Base-by-base conservation (phyloP, 129 eudicot genomes). In the Escallonia rubra region DNA sequence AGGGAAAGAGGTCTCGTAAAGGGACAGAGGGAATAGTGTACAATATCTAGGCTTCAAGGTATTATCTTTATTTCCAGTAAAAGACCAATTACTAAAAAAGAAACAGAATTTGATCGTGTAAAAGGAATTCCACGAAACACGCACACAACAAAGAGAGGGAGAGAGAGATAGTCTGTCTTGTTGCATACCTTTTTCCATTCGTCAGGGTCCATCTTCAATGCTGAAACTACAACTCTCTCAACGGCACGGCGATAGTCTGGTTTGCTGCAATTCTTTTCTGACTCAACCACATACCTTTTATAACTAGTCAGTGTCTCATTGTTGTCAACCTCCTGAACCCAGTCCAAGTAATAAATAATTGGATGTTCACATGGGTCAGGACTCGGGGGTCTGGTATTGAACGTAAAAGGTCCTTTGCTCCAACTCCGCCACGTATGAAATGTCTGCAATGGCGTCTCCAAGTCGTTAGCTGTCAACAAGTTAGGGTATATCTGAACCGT, bases 381-480 rank as follows among this genome's bases (percentile, higher is more conserved):
- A 53, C 74, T 74, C 53, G 82, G 2, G 2, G 82, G 89, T 5
- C 97, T 88, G n/a, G 97, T 89, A 55, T 94, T 90, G 70, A 94
- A 94, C 41, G 86, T 86, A 68, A 94, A 94, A 2, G 99, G 99
- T 48, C 93, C 96, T 8, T 85, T 8, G 6, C 70, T 77, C 76
- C 81, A 82, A 54, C 85, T 81, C 63, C 95, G 77, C 96, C 96
- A 94, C 23, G 97, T 89, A 45, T 64, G 73, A 72, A 94, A 94
- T 2, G 99, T 94, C 67, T 69, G 90, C 67, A 86, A 43, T 0
- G 99, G 99, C 66, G 15, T 83, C 47, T 81, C 80, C n/a, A 94
- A 76, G 54, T 85, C 96, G 5, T 72, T 76, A 11, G 96, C 69
- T 3, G 86, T 46, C 64, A 94, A 2, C 2, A 81, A 34, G 2